These are phyloP conservation scores for Aspergillus nomiae DNA, from an alignment of 2,329 filamentous ascomycete species.

Conservation along the genomic window DNA sequence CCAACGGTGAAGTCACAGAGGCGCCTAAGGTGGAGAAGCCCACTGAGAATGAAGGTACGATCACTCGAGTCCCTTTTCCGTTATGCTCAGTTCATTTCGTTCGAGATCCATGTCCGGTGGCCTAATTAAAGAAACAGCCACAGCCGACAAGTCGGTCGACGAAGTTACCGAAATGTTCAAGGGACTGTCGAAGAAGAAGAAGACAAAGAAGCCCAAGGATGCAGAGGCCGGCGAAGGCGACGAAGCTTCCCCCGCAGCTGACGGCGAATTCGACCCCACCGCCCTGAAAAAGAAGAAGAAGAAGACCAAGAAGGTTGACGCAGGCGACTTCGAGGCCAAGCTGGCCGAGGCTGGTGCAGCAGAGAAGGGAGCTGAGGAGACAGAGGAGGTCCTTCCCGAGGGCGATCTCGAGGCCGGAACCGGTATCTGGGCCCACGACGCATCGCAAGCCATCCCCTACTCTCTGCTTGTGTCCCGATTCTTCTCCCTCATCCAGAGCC, in stretches of 20 bases:
- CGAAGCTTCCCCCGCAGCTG: constrained; percentile 54
- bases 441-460: constrained; percentile 78
- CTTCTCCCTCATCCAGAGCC: constrained; percentile 90
- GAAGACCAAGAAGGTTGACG: constrained; percentile 57
- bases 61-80: neutral
- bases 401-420: constrained; percentile 87
- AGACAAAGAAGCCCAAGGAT: constrained; percentile 63
- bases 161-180: constrained; percentile 70
- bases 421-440: constrained; percentile 85
- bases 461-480: constrained; percentile 84
- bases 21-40: constrained; percentile 71
- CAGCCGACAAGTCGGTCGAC: constrained; percentile 60
- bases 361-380: constrained; percentile 61
- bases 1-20: constrained; percentile 81
- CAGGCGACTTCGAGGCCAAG: constrained; percentile 68
- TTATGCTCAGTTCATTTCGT: neutral
- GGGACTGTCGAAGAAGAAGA: constrained; percentile 74
- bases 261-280: constrained; percentile 65
- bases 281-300: constrained; percentile 87
- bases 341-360: constrained; percentile 62
- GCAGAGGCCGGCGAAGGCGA: constrained; percentile 51
- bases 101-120: neutral
- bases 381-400: constrained; percentile 58
- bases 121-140: constrained; percentile 24
- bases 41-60: constrained; percentile 43